Evolutionary conservation across 345 rosid species (phyloP), one percentile per base, ranked within the genome.

Genomic region (Balakata baccata): DNA sequence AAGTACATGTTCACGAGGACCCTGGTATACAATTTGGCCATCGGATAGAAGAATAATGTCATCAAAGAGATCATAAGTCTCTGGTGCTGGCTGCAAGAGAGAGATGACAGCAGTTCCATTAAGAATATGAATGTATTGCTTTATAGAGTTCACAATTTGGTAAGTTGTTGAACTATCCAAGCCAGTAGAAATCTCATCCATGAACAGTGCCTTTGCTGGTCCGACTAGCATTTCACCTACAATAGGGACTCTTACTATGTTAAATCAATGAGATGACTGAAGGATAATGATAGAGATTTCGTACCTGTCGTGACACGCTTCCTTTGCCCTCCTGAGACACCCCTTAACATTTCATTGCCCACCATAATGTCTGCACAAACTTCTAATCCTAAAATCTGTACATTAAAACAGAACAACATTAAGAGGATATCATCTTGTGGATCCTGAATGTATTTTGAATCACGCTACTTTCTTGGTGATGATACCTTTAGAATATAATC

Each of bases 161-260:
- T 77, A 91, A 39, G 97, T 89, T 3, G 92, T 91, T 4, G 94
- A 89, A 75, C 94, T 89, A 72, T 91, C 97, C 71, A 91, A 80
- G 69, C 97, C 92, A 75, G 90, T 90, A 12, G 92, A 91, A 70
- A 91, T 91, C 76, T 91, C 89, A 56, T 91, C 96, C 93, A 89
- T 89, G 65, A 90, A 86, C 49, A 84, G 69, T 41, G 87, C 93
- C 80, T 76, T 86, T 0, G 85, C 86, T 29, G 89, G 92, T 46
- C 93, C 96, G 20, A 84, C 92, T 59, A 89, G 76, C 92, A 89
- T 89, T 69, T 89, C 92, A 18, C 92, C 92, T 90, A 9, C 56
- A 74, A 46, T 17, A 0, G 5, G 46, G 16, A 66, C 34, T 8
- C 11, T 56, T 67, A 71, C 11, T 29, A 9, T 20, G 50, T 17